These are phyloP conservation scores for Penicillium oxalicum DNA, from an alignment of 2,329 filamentous ascomycete genomes.

Conservation along the genomic window DNA sequence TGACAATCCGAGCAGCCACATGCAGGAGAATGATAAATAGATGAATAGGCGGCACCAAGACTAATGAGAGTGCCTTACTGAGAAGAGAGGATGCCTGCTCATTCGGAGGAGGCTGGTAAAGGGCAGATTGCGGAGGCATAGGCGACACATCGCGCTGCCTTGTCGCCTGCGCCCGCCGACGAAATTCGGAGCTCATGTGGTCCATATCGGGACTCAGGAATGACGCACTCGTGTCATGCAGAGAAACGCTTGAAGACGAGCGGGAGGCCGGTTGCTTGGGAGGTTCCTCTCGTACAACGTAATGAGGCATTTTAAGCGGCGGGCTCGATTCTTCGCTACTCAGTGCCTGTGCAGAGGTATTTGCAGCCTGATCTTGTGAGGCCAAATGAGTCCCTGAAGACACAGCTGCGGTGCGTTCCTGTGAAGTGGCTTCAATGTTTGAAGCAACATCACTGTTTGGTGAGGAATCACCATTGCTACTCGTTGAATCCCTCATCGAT, in stretches of 20 bases:
- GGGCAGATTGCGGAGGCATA: conserved; percentile 60
- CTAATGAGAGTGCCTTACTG: conserved; percentile 67
- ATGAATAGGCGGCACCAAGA: conserved; percentile 74
- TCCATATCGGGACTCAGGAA: conserved; percentile 20
- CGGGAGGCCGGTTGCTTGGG: conserved; percentile 3
- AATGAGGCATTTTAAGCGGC: neutral
- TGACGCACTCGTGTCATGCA: conserved; percentile 25
- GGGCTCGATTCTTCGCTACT: neutral
- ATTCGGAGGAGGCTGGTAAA: conserved; percentile 49
- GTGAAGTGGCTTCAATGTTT: too few species aligned
- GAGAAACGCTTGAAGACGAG: conserved; percentile 1
- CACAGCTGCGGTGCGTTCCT: too few species aligned
- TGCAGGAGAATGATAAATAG: conserved; percentile 73
- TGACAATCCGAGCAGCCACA: conserved; percentile 69
- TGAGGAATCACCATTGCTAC: too few species aligned
- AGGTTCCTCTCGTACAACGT: conserved; percentile 2
- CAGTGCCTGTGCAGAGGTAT: neutral
- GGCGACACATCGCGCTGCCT: conserved; percentile 58
- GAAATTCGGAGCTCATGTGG: conserved; percentile 34
- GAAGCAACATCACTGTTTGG: too few species aligned
- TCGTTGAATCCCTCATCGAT: too few species aligned
- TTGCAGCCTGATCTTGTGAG: neutral
- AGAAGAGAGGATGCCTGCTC: conserved; percentile 61
- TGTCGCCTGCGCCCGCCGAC: conserved; percentile 52
- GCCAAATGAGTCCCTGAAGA: neutral